Percentiles rank a stretch among this genome's conserved stretches.
Conservation (phyloP, 768 basidiomycete species). For the Amanita subjunquillea region DNA sequence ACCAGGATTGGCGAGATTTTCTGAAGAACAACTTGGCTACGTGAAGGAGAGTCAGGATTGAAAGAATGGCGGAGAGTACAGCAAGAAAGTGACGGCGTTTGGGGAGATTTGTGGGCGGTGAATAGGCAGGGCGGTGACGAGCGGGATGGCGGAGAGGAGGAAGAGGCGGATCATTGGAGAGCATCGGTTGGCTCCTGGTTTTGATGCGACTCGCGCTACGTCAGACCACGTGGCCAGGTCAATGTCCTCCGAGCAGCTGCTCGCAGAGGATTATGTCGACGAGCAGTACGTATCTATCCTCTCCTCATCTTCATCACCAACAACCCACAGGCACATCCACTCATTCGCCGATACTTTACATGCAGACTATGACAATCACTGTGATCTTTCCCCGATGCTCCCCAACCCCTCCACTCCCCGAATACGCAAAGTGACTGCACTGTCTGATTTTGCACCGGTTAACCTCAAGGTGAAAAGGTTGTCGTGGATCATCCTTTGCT, state of each 20-base stretch:
- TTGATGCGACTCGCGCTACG: not conserved
- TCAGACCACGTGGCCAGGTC: not conserved
- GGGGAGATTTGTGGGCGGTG: slow-evolving; percentile 25
- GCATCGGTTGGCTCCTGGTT: not conserved
- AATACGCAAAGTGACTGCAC: slow-evolving; percentile 70
- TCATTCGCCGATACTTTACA: slow-evolving; percentile 72
- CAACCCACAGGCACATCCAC: slow-evolving; percentile 36
- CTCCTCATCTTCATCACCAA: not conserved
- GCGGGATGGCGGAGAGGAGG: not conserved
- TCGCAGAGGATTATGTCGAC: slow-evolving; percentile 54
- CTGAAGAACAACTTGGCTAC: slow-evolving; percentile 19
- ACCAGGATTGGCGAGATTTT: slow-evolving; percentile 21
- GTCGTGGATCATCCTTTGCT: not conserved
- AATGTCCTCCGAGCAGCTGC: slow-evolving; percentile 15
- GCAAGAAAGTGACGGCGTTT: slow-evolving; percentile 24
- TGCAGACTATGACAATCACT: slow-evolving; percentile 32
- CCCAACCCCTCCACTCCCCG: slow-evolving; percentile 28
- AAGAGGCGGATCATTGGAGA: not conserved
- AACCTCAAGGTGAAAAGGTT: slow-evolving; percentile 77
- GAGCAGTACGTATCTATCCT: slow-evolving; percentile 43
- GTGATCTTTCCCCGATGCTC: slow-evolving; percentile 24
- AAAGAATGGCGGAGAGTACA: slow-evolving; percentile 15
- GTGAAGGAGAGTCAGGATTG: slow-evolving; percentile 16
- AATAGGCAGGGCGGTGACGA: slow-evolving; percentile 7
- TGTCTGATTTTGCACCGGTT: slow-evolving; percentile 86